A percentile compares a stretch with the other conserved stretches of the same genome.
Conservation (phyloP, 495 filamentous ascomycete genomes). For the Xylaria castorea region DNA sequence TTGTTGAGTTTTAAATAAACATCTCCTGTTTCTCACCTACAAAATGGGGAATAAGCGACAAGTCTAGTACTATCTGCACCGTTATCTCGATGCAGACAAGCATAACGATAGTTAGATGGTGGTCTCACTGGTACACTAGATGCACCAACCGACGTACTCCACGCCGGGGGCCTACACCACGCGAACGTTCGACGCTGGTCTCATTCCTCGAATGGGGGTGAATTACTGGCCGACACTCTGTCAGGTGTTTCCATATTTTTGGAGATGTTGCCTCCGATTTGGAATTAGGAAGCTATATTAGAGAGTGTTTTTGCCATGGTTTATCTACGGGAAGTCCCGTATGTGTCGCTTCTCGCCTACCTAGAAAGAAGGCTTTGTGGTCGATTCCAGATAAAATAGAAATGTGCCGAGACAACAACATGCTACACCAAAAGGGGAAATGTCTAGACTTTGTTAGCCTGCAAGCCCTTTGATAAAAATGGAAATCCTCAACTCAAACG, state of each 20-base stretch:
- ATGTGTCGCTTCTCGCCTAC: not conserved
- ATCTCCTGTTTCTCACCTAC: not conserved
- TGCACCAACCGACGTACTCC: not conserved
- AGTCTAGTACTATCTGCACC: not conserved
- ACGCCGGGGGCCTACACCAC: not conserved
- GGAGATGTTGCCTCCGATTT: not conserved
- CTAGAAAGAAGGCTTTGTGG: not conserved
- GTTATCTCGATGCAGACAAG: slow-evolving; percentile 4
- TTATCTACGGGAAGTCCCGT: not conserved
- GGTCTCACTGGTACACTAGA: not conserved
- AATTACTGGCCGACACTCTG: not conserved
- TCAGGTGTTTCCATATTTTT: slow-evolving; percentile 2
- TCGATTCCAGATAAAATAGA: not conserved
- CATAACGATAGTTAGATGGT: not conserved
- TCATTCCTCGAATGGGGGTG: slow-evolving; percentile 16
- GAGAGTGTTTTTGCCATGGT: not conserved
- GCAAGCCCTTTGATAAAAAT: not conserved
- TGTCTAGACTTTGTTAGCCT: not conserved
- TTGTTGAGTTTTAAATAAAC: not conserved
- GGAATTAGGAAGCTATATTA: not conserved
- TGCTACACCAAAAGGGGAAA: not conserved
- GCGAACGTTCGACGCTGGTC: slow-evolving; percentile 19
- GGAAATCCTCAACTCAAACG: not conserved
- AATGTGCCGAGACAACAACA: not conserved
- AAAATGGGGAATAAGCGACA: not conserved